A percentile compares a stretch with the other conserved stretches of the same genome.
phyloP scores from a whole-genome alignment of 805 yeast species.

The Teunomyces stri region DNA sequence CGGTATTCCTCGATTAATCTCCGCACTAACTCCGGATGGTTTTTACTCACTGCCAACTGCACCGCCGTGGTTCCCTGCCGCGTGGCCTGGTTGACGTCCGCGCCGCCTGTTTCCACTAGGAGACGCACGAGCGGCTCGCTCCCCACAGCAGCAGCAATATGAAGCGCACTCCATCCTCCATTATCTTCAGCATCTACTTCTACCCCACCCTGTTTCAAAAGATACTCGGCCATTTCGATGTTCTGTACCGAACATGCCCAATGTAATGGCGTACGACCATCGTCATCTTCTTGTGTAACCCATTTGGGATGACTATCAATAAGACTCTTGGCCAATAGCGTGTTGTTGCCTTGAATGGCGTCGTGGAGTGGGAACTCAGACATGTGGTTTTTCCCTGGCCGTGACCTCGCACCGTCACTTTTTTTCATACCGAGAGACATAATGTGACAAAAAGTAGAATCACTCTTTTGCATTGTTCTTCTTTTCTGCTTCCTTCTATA shows the following conservation, averaged over 20 bases:
- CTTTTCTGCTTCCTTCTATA: background rate
- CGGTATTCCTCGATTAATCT: conserved; percentile 51
- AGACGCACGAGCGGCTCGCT: conserved; percentile 49
- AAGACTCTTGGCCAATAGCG: conserved; percentile 48
- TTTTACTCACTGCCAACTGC: conserved; percentile 75
- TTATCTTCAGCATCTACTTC: conserved; percentile 74
- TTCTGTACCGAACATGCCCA: conserved; percentile 81
- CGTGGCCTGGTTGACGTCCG: conserved; percentile 57
- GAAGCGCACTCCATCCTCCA: conserved; percentile 87
- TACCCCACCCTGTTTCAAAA: conserved; percentile 27
- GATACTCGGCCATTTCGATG: conserved; percentile 48
- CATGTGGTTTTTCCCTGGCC: background rate
- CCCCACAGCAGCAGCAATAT: conserved; percentile 79
- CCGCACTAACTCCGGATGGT: conserved; percentile 52
- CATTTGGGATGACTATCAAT: conserved; percentile 49
- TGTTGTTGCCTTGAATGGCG: conserved; percentile 64
- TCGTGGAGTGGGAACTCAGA: conserved; percentile 41
- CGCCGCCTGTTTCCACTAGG: conserved; percentile 46
- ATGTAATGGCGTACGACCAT: conserved; percentile 77
- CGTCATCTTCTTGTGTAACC: conserved; percentile 56
- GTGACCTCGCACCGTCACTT: background rate
- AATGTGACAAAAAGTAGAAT: too few species aligned
- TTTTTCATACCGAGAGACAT: too few species aligned
- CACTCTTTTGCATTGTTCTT: too few species aligned
- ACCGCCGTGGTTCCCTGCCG: conserved; percentile 70